A percentile compares a stretch with the other conserved stretches of the same genome.
Evolutionary conservation across 2,329 filamentous ascomycete species (phyloP).

Genomic region (Colletotrichum trifolii): DNA sequence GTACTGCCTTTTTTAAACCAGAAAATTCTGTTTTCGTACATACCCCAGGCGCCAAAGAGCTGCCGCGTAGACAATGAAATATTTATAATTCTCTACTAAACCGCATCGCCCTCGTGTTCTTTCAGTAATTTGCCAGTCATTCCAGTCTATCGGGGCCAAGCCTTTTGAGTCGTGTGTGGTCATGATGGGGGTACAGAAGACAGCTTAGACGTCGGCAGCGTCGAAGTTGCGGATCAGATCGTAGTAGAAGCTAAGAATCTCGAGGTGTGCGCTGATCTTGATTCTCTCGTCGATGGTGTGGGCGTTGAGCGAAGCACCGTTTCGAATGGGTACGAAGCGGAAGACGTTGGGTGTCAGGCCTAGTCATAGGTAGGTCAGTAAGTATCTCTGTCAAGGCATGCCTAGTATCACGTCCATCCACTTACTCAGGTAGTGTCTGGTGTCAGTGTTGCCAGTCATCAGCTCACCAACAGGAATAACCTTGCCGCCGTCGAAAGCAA

Average conservation of each 20-base stretch:
- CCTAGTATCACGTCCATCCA: background rate
- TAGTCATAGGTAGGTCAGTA: background rate
- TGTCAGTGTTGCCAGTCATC: slow-evolving; percentile 34
- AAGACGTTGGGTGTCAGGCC: slow-evolving; percentile 24
- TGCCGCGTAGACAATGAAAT: slow-evolving; percentile 16
- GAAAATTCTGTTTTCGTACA: slow-evolving; percentile 17
- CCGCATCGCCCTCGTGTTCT: background rate
- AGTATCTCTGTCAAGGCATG: background rate
- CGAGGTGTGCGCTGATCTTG: slow-evolving; percentile 26
- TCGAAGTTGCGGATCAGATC: slow-evolving; percentile 34
- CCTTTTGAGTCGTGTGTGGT: no score
- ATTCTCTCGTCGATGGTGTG: slow-evolving; percentile 35
- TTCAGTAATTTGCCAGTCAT: background rate
- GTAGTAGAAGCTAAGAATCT: slow-evolving; percentile 33
- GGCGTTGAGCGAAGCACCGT: slow-evolving; percentile 17
- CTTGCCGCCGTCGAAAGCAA: slow-evolving; percentile 27
- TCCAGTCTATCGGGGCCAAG: background rate
- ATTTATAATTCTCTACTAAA: slow-evolving; percentile 7
- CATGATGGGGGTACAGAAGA: no score
- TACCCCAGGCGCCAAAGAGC: slow-evolving; percentile 16
- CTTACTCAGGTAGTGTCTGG: slow-evolving; percentile 32
- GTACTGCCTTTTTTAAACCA: slow-evolving; percentile 1
- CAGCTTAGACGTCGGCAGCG: slow-evolving; percentile 8
- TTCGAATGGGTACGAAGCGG: slow-evolving; percentile 28
- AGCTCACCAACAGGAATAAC: slow-evolving; percentile 30